phyloP scores from a whole-genome alignment of 441 rosid genomes.

The Gossypium schwendimanii region DNA sequence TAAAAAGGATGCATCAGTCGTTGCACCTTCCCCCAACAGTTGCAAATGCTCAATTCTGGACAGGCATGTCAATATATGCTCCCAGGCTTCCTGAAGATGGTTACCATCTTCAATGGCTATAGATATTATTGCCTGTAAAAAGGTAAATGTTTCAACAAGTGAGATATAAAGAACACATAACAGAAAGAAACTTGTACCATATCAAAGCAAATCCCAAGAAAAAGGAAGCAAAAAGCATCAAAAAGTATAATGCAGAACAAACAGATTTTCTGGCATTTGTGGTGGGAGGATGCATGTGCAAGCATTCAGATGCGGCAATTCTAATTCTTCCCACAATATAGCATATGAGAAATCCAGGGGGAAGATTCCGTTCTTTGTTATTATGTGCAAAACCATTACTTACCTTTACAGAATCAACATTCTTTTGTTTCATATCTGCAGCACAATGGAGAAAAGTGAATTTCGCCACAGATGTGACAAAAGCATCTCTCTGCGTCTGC shows the following conservation, averaged over 20 bases:
- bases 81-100: constrained; percentile 95
- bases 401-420: constrained; percentile 96
- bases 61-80: constrained; percentile 90
- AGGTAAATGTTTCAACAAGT: constrained; percentile 10
- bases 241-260: background rate
- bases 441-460: constrained; percentile 92
- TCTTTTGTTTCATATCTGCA: constrained; percentile 96
- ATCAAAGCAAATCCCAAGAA: constrained; percentile 15
- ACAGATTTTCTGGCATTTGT: background rate
- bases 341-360: background rate
- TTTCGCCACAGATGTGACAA: constrained; percentile 93
- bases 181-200: constrained; percentile 9
- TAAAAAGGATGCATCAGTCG: constrained; percentile 80
- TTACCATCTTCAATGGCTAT: constrained; percentile 97
- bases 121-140: constrained; percentile 76
- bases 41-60: constrained; percentile 97
- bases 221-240: background rate
- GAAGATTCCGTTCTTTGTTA: background rate
- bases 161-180: constrained; percentile 11
- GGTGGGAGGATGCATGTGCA: background rate
- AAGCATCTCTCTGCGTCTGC: constrained; percentile 99
- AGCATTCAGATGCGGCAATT: background rate
- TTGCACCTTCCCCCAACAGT: constrained; percentile 93
- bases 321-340: background rate
- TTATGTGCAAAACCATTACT: constrained; percentile 21